Evolutionary conservation across 495 filamentous ascomycete species (phyloP).

Genomic region (Daldinia caldariorum): DNA sequence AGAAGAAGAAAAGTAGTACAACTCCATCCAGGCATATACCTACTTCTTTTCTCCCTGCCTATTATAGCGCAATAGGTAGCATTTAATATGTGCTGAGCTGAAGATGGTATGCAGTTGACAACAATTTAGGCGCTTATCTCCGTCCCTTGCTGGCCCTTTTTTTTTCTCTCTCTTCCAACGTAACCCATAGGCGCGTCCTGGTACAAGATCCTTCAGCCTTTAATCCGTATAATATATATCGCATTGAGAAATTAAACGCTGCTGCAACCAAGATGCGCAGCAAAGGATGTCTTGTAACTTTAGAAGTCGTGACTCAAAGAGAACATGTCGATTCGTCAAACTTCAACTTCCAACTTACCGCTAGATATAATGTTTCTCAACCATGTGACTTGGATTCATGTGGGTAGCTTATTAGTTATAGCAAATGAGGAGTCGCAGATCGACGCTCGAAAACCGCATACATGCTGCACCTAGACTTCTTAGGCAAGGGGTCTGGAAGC

Average conservation of each 20-base stretch:
- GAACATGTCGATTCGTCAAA: slow-evolving; percentile 21
- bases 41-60: too few species aligned
- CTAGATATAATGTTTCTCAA: slow-evolving; percentile 35
- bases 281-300: slow-evolving; percentile 15
- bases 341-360: slow-evolving; percentile 19
- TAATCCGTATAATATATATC: slow-evolving; percentile 20
- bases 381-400: background rate
- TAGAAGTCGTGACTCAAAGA: slow-evolving; percentile 21
- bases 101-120: background rate
- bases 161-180: slow-evolving; percentile 12
- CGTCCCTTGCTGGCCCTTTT: slow-evolving; percentile 2
- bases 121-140: slow-evolving; percentile 5
- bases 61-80: too few species aligned
- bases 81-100: slow-evolving; percentile 1
- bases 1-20: background rate
- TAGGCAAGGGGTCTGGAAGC: slow-evolving; percentile 39
- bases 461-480: slow-evolving; percentile 23
- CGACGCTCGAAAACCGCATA: slow-evolving; percentile 24
- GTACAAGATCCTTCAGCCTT: slow-evolving; percentile 31
- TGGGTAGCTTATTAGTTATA: too few species aligned
- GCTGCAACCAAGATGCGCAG: background rate
- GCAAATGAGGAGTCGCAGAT: slow-evolving; percentile 1
- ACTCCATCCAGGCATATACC: too few species aligned
- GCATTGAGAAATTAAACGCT: slow-evolving; percentile 29
- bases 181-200: slow-evolving; percentile 32